Evolutionary conservation across 2,329 filamentous ascomycete species (phyloP).

Genomic region (Pseudogymnoascus sp.): DNA sequence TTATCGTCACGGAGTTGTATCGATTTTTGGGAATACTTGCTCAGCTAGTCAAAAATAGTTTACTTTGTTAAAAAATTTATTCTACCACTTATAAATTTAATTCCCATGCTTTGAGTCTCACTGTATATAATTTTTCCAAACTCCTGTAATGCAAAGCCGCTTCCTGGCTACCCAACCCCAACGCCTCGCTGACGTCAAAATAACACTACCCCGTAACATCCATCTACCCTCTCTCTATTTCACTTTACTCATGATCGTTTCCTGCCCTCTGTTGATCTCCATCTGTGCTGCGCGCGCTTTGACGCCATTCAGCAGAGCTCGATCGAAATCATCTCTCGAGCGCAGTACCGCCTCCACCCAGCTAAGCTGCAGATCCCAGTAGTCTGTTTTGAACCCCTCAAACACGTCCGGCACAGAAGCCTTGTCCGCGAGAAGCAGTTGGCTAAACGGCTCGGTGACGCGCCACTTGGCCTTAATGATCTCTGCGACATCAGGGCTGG

Average conservation of each 20-base stretch:
- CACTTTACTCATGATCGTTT: slow-evolving; percentile 93
- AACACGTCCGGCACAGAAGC: slow-evolving; percentile 69
- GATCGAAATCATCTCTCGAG: slow-evolving; percentile 85
- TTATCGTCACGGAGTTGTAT: background rate
- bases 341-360: slow-evolving; percentile 94
- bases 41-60: slow-evolving; percentile 1
- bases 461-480: slow-evolving; percentile 89
- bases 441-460: slow-evolving; percentile 76
- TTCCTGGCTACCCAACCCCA: background rate
- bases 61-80: background rate
- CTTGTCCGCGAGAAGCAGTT: slow-evolving; percentile 70
- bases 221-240: slow-evolving; percentile 43
- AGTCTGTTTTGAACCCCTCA: slow-evolving; percentile 71
- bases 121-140: background rate
- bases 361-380: slow-evolving; percentile 89
- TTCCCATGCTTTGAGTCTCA: background rate
- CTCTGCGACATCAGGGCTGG: slow-evolving; percentile 60
- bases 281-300: slow-evolving; percentile 85
- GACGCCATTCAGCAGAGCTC: slow-evolving; percentile 77
- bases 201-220: background rate
- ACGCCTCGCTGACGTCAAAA: background rate
- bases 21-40: background rate
- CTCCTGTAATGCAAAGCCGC: background rate
- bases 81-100: background rate
- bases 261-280: slow-evolving; percentile 68